Evolutionary conservation across 2,329 filamentous ascomycete genomes (phyloP), one percentile per base, ranked within the genome.

Genomic region (Alternaria longipes): DNA sequence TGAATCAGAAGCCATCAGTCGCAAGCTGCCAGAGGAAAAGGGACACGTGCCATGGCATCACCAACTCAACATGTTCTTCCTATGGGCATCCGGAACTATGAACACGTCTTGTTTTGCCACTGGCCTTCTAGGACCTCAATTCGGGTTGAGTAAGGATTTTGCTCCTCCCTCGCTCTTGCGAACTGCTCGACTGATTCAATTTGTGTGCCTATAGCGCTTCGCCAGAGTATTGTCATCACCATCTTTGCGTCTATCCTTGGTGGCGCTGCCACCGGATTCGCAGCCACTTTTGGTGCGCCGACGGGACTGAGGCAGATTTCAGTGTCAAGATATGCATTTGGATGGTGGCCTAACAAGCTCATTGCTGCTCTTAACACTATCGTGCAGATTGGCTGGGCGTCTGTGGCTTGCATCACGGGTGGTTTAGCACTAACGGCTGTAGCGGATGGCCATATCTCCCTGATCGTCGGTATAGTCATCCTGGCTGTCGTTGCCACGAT

Each of bases 271-370:
- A 79, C 80, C 2, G 76, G 79, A 3, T 82, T 77, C 50, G 76
- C 73, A 40, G 81, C 80, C 53, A 82, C 79, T 9, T 75, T 83
- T 32, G 81, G 81, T 54, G 79, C 81, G 7, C 64, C 78, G 46
- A 78, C 80, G 60, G 73, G 75, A 57, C 71, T 84, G 22, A 77
- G 82, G 49, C 79, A 82, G 56, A 83, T 84, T 49, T 74, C 74
- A 2, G 77, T 81, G 30, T 78, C 80, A 50, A 75, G 82, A 51
- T 83, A 82, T 65, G 81, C 81, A n/a, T 82, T 84, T 59, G 82
- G 82, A n/a, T 84, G 82, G 78, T 84, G 78, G 62, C 82, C 82
- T 16, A 82, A 82, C 54, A 84, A 84, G 64, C 70, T 84, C 56
- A 79, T 82, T 56, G 82, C 81, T 5, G 69, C 80, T 2, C 78